Base-by-base conservation (phyloP, 495 filamentous ascomycete genomes). In the Lepraria neglecta region DNA sequence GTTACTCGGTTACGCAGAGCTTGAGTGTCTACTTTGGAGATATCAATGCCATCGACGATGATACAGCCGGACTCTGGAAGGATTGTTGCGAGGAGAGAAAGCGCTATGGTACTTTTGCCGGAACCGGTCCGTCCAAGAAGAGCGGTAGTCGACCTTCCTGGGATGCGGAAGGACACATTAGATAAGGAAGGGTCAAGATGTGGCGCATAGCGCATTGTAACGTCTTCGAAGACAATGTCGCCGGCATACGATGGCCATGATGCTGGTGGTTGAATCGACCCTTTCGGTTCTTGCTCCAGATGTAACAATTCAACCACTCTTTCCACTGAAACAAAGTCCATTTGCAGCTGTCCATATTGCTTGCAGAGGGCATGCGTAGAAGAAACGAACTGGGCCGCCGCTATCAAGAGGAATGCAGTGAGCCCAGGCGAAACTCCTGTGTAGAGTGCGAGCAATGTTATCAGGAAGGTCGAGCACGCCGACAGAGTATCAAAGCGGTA, bases 321-420 rank as follows among this genome's bases (percentile, higher is more conserved):
- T 72, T 95, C 90, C 3, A 95, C 89, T 0, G 87, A 91, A 15
- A 92, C 89, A 63, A 92, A 92, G 65, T 91, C 85, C 88, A 95
- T 92, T 74, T 92, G 88, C 30, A 95, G 78, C 65, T 87, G 80
- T 33, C 89, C 89, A 64, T 94, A 95, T 55, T 81, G 78, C 44
- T 78, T 81, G 73, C 90, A 95, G 0, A 95, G 75, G 3, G 65
- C 66, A 67, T 94, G 89, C 0, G 89, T 92, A 14, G 85, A 77
- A 12, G 73, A 70, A 43, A 95, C 88, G 57, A 87, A 75, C 56
- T 81, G 81, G 14, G 76, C 73, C 0, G 84, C 84, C 4, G 82
- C 79, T 19, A 82, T 76, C 2, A 90, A 77, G 1, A 91, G 84
- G 68, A 95, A 95, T 11, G 88, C 90, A 3, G 87, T 85, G 21